These are phyloP conservation scores for Candida nanaspora DNA, from an alignment of 805 yeast species.

Conservation along the genomic window DNA sequence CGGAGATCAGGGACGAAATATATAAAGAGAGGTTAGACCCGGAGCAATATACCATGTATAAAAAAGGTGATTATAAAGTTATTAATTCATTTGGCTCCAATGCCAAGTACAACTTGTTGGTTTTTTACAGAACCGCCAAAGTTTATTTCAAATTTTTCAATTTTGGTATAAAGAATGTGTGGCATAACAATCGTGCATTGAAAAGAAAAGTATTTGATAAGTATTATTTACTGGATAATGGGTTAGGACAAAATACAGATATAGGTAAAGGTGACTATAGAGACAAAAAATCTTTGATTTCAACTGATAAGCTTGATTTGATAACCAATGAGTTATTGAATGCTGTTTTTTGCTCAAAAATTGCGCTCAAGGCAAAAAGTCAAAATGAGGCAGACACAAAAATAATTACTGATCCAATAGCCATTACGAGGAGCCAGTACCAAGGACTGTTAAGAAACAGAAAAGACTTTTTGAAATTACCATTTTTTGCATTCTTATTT, in stretches of 20 bases:
- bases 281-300: conserved; percentile 13
- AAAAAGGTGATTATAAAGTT: too few species aligned
- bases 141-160: conserved; percentile 42
- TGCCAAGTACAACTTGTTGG: too few species aligned
- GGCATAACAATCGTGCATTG: conserved; percentile 34
- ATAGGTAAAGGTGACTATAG: conserved; percentile 18
- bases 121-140: conserved; percentile 14
- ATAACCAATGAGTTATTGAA: conserved; percentile 20
- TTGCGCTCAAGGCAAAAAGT: conserved; percentile 10
- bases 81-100: too few species aligned
- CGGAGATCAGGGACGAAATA: conserved; percentile 3
- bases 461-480: conserved; percentile 44
- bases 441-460: conserved; percentile 45
- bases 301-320: conserved; percentile 6
- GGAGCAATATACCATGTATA: too few species aligned
- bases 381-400: not conserved
- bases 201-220: conserved; percentile 18
- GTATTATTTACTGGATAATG: conserved; percentile 21
- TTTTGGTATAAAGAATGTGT: conserved; percentile 48
- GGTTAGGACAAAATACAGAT: conserved; percentile 14
- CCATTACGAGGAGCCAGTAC: conserved; percentile 33
- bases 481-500: conserved; percentile 49
- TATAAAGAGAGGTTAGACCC: conserved; percentile 1
- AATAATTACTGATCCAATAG: conserved; percentile 5
- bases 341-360: conserved; percentile 15